These are phyloP conservation scores for Brassica balearica DNA, from an alignment of 441 rosid species.

Conservation along the genomic window DNA sequence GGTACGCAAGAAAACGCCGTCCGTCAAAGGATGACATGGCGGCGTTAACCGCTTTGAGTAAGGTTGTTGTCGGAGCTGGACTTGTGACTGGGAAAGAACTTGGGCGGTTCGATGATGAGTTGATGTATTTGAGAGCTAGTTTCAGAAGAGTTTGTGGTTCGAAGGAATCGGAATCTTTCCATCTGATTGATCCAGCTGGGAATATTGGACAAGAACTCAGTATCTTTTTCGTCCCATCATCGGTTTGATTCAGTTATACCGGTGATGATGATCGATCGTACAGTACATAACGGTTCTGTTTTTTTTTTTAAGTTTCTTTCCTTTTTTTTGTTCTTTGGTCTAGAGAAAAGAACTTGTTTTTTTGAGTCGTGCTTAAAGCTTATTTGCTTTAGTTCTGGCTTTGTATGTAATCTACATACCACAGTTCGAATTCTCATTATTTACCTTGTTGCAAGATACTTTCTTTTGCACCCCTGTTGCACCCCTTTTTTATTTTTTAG, in stretches of 20 bases:
- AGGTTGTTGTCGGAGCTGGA: constrained; percentile 75
- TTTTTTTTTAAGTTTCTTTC: constrained; percentile 5
- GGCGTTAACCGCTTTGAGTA: constrained; percentile 56
- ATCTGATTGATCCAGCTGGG: constrained; percentile 78
- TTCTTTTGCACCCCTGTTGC: neutral
- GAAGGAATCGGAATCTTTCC: constrained; percentile 67
- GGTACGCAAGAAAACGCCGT: constrained; percentile 65
- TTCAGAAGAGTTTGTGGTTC: constrained; percentile 64
- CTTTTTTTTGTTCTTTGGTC: neutral
- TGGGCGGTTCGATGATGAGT: constrained; percentile 49
- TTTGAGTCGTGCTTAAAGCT: constrained; percentile 39
- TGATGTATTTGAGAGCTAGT: constrained; percentile 75
- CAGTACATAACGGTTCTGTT: constrained; percentile 34
- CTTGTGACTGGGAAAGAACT: constrained; percentile 56
- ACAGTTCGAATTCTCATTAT: constrained; percentile 21
- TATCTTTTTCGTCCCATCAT: constrained; percentile 62
- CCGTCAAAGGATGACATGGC: constrained; percentile 56
- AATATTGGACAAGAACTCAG: constrained; percentile 85
- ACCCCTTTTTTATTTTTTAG: too few relatives aligned
- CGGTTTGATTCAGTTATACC: constrained; percentile 18
- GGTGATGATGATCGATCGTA: constrained; percentile 24
- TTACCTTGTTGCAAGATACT: constrained; percentile 8
- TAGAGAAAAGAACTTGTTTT: constrained; percentile 22
- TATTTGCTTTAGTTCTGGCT: constrained; percentile 33
- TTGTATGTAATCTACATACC: constrained; percentile 33